Base-by-base conservation (phyloP, 495 filamentous ascomycete species). In the Lichenothelia convexa region DNA sequence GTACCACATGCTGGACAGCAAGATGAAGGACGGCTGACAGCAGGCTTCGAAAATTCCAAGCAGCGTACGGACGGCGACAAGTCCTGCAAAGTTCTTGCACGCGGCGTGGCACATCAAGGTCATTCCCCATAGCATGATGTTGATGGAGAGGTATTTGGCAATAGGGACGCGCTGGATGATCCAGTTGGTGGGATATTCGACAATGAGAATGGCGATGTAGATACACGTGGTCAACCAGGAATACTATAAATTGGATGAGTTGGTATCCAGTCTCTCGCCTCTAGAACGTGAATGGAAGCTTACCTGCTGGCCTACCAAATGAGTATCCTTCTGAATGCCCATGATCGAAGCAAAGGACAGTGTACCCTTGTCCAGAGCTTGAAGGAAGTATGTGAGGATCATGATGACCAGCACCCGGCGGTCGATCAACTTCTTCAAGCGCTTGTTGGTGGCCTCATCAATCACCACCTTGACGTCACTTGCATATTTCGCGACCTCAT, bases 331-430 rank as follows among this genome's bases (percentile, higher is more conserved):
- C 1, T 58, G 55, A 22, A 80, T 67, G 2, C 70, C 71, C 75
- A 80, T 80, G 35, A 78, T 77, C 13, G 74, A 73, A 3, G 75
- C 64, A 46, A 78, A 78, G 3, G 68, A 71, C 58, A 80, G 49
- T 1, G 73, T 78, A 5, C 75, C 76, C 54, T 80, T 80, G 45
- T 78, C 73, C 21, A 81, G 60, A n/a, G 76, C 73, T 37, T 81
- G 77, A 2, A 80, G 51, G 45, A 81, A 81, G 50, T 80, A 80
- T 4, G 67, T 71, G 9, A 58, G 45, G 30, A 71, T 56, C 67
- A 71, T 71, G 7, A 71, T 51, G 8, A 51, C 45, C 17, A 71
- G 45, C 11, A 71, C 52, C 18, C 67, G 53, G 30, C 46, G 56
- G 36, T 72, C 65, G 30, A 71, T 64, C 42, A 67, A 32, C 17